phyloP scores from a whole-genome alignment of 352 stramenopile species.

The Plasmopara viticola region DNA sequence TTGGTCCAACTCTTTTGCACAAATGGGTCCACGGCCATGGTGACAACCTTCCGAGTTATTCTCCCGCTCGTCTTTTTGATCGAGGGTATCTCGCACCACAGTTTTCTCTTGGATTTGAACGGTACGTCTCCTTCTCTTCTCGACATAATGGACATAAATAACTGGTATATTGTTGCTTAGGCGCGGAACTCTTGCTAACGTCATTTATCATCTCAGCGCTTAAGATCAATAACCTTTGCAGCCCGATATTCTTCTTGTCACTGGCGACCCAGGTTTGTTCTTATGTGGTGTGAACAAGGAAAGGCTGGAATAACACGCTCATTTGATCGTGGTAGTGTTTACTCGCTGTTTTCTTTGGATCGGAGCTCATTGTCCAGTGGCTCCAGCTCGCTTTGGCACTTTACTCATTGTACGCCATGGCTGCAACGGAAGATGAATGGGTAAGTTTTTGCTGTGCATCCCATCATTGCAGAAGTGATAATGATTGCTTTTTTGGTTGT shows the following conservation, averaged over 20 bases:
- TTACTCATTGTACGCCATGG: conserved; percentile 78
- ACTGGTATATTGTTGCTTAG: conserved; percentile 17
- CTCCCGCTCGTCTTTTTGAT: conserved; percentile 81
- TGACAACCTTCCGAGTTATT: conserved; percentile 80
- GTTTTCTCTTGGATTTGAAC: conserved; percentile 86
- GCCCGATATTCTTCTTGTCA: conserved; percentile 78
- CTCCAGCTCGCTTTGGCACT: conserved; percentile 75
- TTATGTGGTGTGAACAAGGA: background rate
- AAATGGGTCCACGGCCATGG: conserved; percentile 75
- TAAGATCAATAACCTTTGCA: conserved; percentile 83
- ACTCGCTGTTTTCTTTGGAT: conserved; percentile 75
- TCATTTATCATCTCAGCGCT: conserved; percentile 84
- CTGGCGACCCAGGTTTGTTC: conserved; percentile 57
- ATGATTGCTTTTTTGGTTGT: conserved; percentile 2
- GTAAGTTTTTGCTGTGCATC: conserved; percentile 24
- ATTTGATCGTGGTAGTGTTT: conserved; percentile 39
- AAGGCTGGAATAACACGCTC: background rate
- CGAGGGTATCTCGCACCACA: conserved; percentile 84
- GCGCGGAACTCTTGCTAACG: conserved; percentile 71
- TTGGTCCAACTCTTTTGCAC: conserved; percentile 85
- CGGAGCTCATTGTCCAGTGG: conserved; percentile 80
- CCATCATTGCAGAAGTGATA: background rate
- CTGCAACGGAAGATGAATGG: conserved; percentile 68
- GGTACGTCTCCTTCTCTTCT: conserved; percentile 30
- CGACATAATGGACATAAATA: background rate